phyloP scores from a whole-genome alignment of 306 rosid species.

The Canavalia ensiformis region DNA sequence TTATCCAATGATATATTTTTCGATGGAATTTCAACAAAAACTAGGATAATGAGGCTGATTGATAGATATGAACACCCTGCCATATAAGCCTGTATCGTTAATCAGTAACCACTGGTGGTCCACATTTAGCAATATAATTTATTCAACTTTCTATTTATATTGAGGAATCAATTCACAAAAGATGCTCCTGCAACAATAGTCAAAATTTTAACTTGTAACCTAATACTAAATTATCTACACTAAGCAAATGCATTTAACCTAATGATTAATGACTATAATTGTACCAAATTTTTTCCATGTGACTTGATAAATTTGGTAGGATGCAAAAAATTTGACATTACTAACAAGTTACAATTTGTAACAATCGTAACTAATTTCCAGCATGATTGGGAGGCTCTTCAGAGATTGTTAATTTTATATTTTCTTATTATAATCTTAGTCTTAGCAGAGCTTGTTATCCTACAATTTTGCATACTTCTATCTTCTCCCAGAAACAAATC shows the following conservation, averaged over 20 bases:
- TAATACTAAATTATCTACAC: background rate
- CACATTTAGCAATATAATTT: conserved; percentile 14
- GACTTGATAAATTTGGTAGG: background rate
- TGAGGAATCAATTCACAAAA: conserved; percentile 11
- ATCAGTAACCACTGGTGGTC: background rate
- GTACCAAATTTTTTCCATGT: background rate
- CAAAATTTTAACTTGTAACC: background rate
- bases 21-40: conserved; percentile 1
- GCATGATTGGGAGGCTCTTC: background rate
- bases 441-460: background rate
- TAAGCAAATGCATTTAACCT: conserved; percentile 12
- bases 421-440: background rate
- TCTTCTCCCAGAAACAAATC: conserved; percentile 12
- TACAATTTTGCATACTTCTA: background rate
- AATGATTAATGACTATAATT: background rate
- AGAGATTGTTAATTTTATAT: background rate
- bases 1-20: background rate
- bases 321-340: background rate
- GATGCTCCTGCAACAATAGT: background rate
- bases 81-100: background rate
- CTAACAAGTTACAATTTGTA: background rate
- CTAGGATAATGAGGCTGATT: background rate
- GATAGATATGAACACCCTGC: conserved; percentile 14
- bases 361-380: background rate
- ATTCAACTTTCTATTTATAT: conserved; percentile 1